These are phyloP conservation scores for Endogone sp. DNA, from an alignment of 192 early-diverging fungal species.

Conservation along the genomic window DNA sequence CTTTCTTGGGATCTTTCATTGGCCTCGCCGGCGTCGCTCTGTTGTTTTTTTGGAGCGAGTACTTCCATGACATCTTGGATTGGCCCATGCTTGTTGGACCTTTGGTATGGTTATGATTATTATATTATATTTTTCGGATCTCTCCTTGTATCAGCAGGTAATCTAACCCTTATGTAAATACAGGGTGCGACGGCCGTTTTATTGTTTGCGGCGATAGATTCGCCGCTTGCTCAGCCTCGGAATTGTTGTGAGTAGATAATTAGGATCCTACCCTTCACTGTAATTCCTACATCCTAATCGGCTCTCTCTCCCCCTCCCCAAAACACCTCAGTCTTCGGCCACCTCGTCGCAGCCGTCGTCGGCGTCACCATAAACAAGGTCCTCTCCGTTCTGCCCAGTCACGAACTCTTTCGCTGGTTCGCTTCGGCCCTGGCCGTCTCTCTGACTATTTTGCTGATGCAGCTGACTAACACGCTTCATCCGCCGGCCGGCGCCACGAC, in stretches of 20 bases:
- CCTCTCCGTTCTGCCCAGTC: conserved; percentile 19
- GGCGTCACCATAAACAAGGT: conserved; percentile 35
- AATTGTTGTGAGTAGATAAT: conserved; percentile 19
- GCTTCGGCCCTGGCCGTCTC: conserved; percentile 45
- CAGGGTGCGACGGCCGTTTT: conserved; percentile 59
- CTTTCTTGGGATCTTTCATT: conserved; percentile 35
- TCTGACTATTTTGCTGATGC: conserved; percentile 42
- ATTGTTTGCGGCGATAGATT: conserved; percentile 55
- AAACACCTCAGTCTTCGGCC: conserved; percentile 24
- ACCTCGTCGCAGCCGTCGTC: conserved; percentile 37
- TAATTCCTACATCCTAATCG: neutral
- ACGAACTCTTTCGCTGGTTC: conserved; percentile 41
- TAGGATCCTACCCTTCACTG: neutral
- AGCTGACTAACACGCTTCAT: conserved; percentile 47
- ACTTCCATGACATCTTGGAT: neutral
- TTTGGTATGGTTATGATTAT: neutral
- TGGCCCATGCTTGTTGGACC: neutral
- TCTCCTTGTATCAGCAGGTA: neutral
- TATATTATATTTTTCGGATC: no score
- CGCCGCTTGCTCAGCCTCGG: conserved; percentile 57
- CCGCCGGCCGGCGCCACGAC: conserved; percentile 52
- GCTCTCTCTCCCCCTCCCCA: neutral
- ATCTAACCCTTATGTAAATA: conserved; percentile 7
- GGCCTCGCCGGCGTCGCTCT: conserved; percentile 26
- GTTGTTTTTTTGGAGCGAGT: conserved; percentile 20